These are phyloP conservation scores for Wickerhamomyces hampshirensis DNA, from an alignment of 805 yeast species.

Conservation along the genomic window DNA sequence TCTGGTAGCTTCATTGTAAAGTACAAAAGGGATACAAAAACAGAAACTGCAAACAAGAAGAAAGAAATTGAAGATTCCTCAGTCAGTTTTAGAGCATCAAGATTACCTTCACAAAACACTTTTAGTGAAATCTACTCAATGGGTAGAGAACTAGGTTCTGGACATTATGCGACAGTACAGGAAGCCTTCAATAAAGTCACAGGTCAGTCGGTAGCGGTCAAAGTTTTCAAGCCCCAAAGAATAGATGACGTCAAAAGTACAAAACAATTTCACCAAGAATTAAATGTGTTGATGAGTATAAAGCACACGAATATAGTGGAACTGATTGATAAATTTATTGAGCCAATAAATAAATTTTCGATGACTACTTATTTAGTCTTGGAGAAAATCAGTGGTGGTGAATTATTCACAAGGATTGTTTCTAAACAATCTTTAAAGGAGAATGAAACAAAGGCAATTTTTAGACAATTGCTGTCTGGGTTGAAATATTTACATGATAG, in stretches of 20 bases:
- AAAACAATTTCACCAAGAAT: slow-evolving; percentile 55
- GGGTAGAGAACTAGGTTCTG: slow-evolving; percentile 63
- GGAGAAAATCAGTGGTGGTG: slow-evolving; percentile 73
- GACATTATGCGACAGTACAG: slow-evolving; percentile 79
- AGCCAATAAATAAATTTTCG: slow-evolving; percentile 42
- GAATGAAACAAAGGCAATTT: slow-evolving; percentile 57
- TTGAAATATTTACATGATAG: slow-evolving; percentile 59
- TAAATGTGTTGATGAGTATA: slow-evolving; percentile 58
- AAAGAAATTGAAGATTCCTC: slow-evolving; percentile 14
- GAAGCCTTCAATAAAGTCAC: slow-evolving; percentile 56
- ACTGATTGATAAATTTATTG: slow-evolving; percentile 54
- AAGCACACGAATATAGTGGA: slow-evolving; percentile 70
- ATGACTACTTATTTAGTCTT: slow-evolving; percentile 53
- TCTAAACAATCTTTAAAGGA: slow-evolving; percentile 57
- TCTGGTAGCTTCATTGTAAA: slow-evolving; percentile 47
- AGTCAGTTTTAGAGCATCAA: no score
- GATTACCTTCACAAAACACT: no score
- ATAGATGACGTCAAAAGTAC: slow-evolving; percentile 35
- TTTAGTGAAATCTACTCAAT: slow-evolving; percentile 48
- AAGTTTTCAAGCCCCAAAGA: slow-evolving; percentile 59
- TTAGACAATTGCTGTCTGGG: slow-evolving; percentile 63
- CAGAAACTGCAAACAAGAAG: slow-evolving; percentile 11
- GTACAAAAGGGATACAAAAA: slow-evolving; percentile 25
- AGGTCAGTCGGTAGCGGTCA: slow-evolving; percentile 66
- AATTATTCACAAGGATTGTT: slow-evolving; percentile 67